Evolutionary conservation across 176 grass and related monocot species (phyloP).

Genomic region (Rhynchospora tenuis): DNA sequence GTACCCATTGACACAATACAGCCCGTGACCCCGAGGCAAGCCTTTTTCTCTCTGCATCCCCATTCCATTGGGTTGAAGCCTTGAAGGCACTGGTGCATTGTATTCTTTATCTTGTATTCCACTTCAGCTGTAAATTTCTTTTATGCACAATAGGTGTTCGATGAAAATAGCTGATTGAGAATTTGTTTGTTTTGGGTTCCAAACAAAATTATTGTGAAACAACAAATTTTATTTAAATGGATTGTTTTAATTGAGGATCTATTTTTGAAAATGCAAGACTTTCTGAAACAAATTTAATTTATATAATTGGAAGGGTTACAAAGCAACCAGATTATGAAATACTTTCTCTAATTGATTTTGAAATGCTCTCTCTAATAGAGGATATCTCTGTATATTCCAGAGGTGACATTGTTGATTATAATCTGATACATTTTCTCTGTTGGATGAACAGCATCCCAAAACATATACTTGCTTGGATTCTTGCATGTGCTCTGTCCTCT

Average conservation of each 20-base stretch:
- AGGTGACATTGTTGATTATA: conserved; percentile 30
- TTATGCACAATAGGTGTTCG: not conserved
- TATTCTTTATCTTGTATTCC: not conserved
- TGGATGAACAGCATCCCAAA: conserved; percentile 70
- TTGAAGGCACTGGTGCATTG: not conserved
- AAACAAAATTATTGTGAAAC: not conserved
- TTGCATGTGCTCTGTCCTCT: conserved; percentile 42
- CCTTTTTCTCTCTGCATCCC: no score
- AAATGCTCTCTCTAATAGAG: conserved; percentile 11
- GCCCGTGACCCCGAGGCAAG: no score
- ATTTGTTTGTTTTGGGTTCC: not conserved
- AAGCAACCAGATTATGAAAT: not conserved
- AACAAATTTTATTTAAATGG: not conserved
- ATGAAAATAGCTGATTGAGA: not conserved
- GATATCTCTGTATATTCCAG: conserved; percentile 21
- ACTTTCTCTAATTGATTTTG: conserved; percentile 3
- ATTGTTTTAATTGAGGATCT: not conserved
- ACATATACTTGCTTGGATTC: conserved; percentile 57
- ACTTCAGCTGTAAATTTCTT: not conserved
- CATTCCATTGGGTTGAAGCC: no score
- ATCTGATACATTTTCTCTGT: conserved; percentile 63
- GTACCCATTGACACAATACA: no score
- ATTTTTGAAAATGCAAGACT: not conserved
- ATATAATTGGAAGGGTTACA: not conserved
- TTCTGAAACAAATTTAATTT: not conserved